Conservation (phyloP, 306 rosid species). For the Castanopsis chinensis region DNA sequence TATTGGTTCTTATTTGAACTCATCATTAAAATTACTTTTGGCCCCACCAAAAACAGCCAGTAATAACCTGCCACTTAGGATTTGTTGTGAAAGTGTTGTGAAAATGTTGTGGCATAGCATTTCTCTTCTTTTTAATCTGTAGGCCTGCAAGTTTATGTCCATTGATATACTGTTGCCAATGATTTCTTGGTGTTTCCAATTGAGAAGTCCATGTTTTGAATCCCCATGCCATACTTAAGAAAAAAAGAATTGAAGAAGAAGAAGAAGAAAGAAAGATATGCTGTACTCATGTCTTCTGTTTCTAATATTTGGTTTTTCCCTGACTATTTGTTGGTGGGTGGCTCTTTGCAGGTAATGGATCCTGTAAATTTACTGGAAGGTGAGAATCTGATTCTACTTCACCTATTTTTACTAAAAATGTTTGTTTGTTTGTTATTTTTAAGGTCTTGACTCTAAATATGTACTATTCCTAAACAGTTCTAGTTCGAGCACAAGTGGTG, state of each 20-base stretch:
- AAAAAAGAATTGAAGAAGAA: too few species aligned
- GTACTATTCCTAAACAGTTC: slow-evolving; percentile 50
- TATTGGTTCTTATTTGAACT: too few species aligned
- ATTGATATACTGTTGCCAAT: background rate
- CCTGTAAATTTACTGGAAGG: slow-evolving; percentile 83
- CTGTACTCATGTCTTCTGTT: background rate
- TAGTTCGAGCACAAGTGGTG: slow-evolving; percentile 40
- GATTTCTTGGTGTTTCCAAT: too few species aligned
- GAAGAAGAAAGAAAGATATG: too few species aligned
- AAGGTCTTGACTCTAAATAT: slow-evolving; percentile 7
- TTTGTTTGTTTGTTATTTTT: background rate
- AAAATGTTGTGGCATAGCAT: too few species aligned
- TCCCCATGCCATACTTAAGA: too few species aligned
- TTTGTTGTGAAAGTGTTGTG: too few species aligned
- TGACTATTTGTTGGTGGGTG: background rate
- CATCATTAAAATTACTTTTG: too few species aligned
- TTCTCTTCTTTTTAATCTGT: too few species aligned
- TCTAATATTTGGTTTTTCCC: background rate
- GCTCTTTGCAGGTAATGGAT: slow-evolving; percentile 69
- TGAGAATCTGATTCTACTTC: slow-evolving; percentile 32
- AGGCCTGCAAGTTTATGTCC: background rate
- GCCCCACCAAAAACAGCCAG: too few species aligned
- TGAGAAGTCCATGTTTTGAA: too few species aligned
- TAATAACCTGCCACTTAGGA: too few species aligned
- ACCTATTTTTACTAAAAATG: background rate